phyloP scores from a whole-genome alignment of 805 yeast species.

The Saccharomycopsis schoenii region DNA sequence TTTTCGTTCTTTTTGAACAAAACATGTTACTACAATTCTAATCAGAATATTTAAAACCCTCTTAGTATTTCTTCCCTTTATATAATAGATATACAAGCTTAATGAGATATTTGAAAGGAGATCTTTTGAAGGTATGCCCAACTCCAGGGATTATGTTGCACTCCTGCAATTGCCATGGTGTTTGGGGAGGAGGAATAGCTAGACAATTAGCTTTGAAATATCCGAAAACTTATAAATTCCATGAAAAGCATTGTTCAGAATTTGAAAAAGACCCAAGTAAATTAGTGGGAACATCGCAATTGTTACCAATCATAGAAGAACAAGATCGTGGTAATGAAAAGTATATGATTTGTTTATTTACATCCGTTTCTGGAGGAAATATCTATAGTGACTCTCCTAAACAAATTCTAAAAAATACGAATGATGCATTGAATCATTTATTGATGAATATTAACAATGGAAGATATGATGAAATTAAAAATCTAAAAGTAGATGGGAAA shows the following conservation, averaged over 20 bases:
- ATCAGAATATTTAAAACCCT: background rate
- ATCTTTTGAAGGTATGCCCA: constrained; percentile 35
- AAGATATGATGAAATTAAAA: background rate
- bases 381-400: constrained; percentile 29
- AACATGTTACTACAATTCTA: background rate
- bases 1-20: background rate
- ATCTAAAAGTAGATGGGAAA: constrained; percentile 14
- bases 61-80: background rate
- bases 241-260: constrained; percentile 14
- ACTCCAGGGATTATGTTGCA: constrained; percentile 50
- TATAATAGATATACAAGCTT: background rate
- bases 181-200: constrained; percentile 86
- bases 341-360: constrained; percentile 61
- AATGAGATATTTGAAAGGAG: constrained; percentile 43
- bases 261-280: constrained; percentile 24
- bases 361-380: constrained; percentile 45
- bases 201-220: constrained; percentile 40
- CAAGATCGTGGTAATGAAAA: constrained; percentile 25
- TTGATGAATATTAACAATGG: constrained; percentile 24
- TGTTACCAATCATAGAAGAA: constrained; percentile 28
- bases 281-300: constrained; percentile 49
- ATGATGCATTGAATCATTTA: constrained; percentile 39
- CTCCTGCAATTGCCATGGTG: constrained; percentile 69
- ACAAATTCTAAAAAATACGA: constrained; percentile 44
- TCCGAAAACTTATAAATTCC: constrained; percentile 35